Base-by-base conservation (phyloP, 352 stramenopile species). In the Phytophthora idaei region DNA sequence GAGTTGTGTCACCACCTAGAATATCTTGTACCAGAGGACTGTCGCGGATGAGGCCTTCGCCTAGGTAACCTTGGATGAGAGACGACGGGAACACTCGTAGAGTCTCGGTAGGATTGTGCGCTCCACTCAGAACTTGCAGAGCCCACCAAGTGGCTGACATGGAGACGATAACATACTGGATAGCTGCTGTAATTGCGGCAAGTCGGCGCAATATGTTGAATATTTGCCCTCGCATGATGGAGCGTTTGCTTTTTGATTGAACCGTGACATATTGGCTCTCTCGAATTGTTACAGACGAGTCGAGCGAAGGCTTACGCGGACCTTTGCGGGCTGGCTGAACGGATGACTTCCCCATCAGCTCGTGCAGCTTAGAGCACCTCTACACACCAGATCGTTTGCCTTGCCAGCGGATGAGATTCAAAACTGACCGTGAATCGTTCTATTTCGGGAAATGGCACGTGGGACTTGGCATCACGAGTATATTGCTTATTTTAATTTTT, bases 81-180 rank as follows among this genome's bases (percentile, higher is more conserved):
- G 56, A 51, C 9, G 57, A 63, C 10, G 44, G 28, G 2, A 66
- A 68, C 0, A 78, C 49, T 15, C 50, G 44, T 10, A 71, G 39
- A 3, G 34, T 45, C 10, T 73, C 56, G 2, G 61, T 67, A 4
- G 65, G 46, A 21, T 67, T 69, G 25, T 71, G 34, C 0, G 52
- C 64, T 7, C 57, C 66, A 1, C 32, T 59, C 9, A 81, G 27
- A 27, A 81, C 54, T 0, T 63, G 10, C 12, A 80, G 29, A 1
- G 72, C 65, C 44, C 52, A 63, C 42, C 45, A 74, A 10, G 62
- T 61, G 14, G 74, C 77, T 17, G 58, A 48, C 37, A 77, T 49
- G 8, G 64, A 80, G 4, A 78, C 39, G 10, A 58, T 57, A 11
- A 71, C 56, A 49, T 83, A 85, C 17, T 74, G 65, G 5, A 79